Conservation (phyloP, 2,329 filamentous ascomycete species). For the Colletotrichum paranaense region DNA sequence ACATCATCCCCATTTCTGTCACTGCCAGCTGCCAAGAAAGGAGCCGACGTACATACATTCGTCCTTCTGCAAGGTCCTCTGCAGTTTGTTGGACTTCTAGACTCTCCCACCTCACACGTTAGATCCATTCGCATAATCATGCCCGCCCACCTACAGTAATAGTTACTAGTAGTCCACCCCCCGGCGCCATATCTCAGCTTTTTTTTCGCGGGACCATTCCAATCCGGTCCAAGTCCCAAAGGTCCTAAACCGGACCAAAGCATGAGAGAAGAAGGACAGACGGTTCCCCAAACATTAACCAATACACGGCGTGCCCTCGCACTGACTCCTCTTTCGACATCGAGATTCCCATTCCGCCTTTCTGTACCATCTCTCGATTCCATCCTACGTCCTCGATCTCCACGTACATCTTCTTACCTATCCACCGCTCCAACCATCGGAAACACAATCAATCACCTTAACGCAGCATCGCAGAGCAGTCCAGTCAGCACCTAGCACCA, state of each 20-base stretch:
- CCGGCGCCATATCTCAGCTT: not conserved
- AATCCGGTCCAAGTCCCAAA: not conserved
- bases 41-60: not conserved
- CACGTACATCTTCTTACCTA: constrained; percentile 11
- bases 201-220: constrained; percentile 7
- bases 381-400: constrained; percentile 5
- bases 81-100: not conserved
- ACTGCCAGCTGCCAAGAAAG: not conserved
- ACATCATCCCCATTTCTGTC: not conserved
- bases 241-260: constrained; percentile 2
- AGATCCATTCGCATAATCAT: not conserved
- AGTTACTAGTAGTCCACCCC: not conserved
- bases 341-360: constrained; percentile 31
- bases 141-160: not conserved
- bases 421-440: constrained; percentile 14
- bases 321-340: constrained; percentile 13
- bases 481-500: not conserved
- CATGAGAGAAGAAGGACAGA: not conserved
- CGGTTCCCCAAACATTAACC: not conserved
- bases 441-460: not conserved
- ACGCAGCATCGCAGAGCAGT: not conserved
- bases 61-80: not conserved
- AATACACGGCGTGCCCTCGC: constrained; percentile 2
- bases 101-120: not conserved
- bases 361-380: constrained; percentile 30